These are phyloP conservation scores for Acanthochlamys bracteata DNA, from an alignment of 106 monocot species.

Conservation along the genomic window DNA sequence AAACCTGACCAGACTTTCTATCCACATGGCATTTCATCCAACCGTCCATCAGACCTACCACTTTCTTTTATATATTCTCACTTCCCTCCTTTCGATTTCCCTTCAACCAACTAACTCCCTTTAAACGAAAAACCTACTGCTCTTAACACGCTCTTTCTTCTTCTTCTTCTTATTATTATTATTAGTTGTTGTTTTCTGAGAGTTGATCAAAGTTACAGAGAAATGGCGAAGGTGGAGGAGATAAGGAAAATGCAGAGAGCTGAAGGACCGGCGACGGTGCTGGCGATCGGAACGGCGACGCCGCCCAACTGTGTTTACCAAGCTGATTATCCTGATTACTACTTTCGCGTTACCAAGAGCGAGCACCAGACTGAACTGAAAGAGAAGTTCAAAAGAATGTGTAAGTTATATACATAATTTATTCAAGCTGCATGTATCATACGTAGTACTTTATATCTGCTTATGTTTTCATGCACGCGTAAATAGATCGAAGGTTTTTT, in stretches of 20 bases:
- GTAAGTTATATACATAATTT: conserved; percentile 7
- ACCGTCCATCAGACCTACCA: too few species aligned
- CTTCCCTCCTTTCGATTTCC: too few species aligned
- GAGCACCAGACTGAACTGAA: conserved; percentile 14
- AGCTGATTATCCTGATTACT: conserved; percentile 19
- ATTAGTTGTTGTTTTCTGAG: too few species aligned
- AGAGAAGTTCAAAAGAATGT: conserved; percentile 23
- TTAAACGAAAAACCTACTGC: too few species aligned
- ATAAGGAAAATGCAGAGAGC: conserved; percentile 6
- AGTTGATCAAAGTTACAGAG: too few species aligned
- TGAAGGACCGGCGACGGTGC: conserved; percentile 16
- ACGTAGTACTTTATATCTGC: not conserved
- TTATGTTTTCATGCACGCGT: not conserved
- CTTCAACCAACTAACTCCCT: too few species aligned
- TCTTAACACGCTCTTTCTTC: too few species aligned
- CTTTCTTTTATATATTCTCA: too few species aligned
- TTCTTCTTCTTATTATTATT: too few species aligned
- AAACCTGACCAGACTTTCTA: too few species aligned
- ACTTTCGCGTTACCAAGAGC: conserved; percentile 17
- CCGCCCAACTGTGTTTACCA: conserved; percentile 14
- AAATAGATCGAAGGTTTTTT: not conserved
- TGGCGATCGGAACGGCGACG: conserved; percentile 17
- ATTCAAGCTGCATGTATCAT: too few species aligned
- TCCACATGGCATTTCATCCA: too few species aligned
- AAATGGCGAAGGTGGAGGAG: not conserved